A percentile compares a stretch with the other conserved stretches of the same genome.
Evolutionary conservation across 2,329 filamentous ascomycete species (phyloP).

Genomic region (Aschersonia sp.): DNA sequence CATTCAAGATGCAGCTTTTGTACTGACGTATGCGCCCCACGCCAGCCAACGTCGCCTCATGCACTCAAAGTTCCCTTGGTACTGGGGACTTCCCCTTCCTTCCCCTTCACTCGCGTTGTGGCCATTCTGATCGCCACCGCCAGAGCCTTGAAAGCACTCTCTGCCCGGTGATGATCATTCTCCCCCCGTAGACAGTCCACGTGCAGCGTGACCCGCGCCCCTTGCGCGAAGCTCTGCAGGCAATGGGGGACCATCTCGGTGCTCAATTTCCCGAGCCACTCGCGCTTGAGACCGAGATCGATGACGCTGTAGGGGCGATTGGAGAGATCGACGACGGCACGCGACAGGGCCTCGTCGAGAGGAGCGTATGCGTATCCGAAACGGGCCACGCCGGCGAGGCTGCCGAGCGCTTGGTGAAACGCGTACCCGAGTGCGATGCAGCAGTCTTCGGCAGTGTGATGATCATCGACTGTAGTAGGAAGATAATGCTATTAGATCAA

Average conservation of each 20-base stretch:
- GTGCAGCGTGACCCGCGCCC: slow-evolving; percentile 81
- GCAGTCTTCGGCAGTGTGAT: slow-evolving; percentile 93
- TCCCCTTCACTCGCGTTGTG: slow-evolving; percentile 57
- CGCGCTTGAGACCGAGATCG: slow-evolving; percentile 70
- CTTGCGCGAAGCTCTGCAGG: slow-evolving; percentile 84
- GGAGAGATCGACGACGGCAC: slow-evolving; percentile 87
- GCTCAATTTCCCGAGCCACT: slow-evolving; percentile 87
- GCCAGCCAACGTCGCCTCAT: slow-evolving; percentile 13
- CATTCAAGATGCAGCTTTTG: too few species aligned
- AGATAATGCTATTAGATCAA: background rate
- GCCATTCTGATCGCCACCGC: slow-evolving; percentile 74
- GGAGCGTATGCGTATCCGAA: slow-evolving; percentile 89
- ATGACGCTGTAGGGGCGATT: slow-evolving; percentile 80
- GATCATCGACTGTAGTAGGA: slow-evolving; percentile 65
- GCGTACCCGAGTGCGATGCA: slow-evolving; percentile 81
- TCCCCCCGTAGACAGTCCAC: slow-evolving; percentile 81
- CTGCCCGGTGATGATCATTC: slow-evolving; percentile 92
- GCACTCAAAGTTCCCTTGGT: slow-evolving; percentile 81
- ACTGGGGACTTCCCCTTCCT: slow-evolving; percentile 85
- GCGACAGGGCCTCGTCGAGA: slow-evolving; percentile 86
- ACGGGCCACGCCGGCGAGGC: slow-evolving; percentile 66
- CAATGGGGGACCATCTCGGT: slow-evolving; percentile 97
- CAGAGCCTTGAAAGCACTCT: slow-evolving; percentile 94
- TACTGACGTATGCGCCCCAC: too few species aligned
- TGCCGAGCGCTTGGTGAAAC: slow-evolving; percentile 67